phyloP scores from a whole-genome alignment of 108 stramenopile genomes.

The Pseudonitzschia multistriata region DNA sequence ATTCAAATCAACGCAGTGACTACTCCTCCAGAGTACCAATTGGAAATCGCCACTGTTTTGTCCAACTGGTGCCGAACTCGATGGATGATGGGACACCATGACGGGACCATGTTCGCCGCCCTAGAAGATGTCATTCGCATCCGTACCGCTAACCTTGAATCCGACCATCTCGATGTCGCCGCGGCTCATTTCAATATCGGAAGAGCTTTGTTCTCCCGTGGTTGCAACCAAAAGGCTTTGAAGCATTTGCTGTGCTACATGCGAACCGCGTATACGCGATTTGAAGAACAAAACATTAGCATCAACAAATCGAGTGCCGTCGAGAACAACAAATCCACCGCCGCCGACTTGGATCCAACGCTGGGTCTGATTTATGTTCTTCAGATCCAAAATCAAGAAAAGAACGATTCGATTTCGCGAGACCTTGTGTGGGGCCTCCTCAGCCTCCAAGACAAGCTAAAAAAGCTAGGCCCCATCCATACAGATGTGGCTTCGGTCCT shows the following conservation, averaged over 20 bases:
- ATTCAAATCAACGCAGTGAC: not conserved
- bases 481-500: constrained; percentile 43
- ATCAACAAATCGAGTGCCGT: not conserved
- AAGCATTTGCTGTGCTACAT: constrained; percentile 42
- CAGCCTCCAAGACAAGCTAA: constrained; percentile 40
- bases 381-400: constrained; percentile 42
- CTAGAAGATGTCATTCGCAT: constrained; percentile 37
- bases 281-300: not conserved
- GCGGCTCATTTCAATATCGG: constrained; percentile 44
- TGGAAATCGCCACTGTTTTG: constrained; percentile 34
- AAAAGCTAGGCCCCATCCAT: constrained; percentile 28
- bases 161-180: constrained; percentile 46
- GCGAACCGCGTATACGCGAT: constrained; percentile 8
- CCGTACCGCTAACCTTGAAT: constrained; percentile 24
- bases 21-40: constrained; percentile 12
- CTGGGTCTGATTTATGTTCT: constrained; percentile 40
- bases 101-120: constrained; percentile 14
- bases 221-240: constrained; percentile 23
- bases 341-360: constrained; percentile 30
- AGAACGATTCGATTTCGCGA: constrained; percentile 29
- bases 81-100: constrained; percentile 41
- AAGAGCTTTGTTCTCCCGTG: constrained; percentile 32
- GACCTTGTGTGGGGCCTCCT: constrained; percentile 43
- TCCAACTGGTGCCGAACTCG: constrained; percentile 48
- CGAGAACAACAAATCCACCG: not conserved